Percentiles rank a stretch among this genome's conserved stretches.
Evolutionary conservation across 805 yeast genomes (phyloP).

Genomic region (Suhomyces prunicola): DNA sequence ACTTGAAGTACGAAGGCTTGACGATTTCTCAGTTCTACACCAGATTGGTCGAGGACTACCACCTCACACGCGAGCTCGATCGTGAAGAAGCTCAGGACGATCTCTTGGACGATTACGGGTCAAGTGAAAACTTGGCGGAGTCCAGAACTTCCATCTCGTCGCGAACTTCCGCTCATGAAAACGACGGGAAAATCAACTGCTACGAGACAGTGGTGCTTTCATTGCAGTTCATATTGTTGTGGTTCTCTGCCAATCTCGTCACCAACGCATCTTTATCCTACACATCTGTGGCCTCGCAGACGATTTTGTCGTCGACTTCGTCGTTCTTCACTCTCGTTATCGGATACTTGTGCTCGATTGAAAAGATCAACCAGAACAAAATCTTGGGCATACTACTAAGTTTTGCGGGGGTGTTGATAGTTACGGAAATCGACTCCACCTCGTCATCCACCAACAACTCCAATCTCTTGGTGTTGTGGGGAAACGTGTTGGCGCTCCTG

Average conservation of each 20-base stretch:
- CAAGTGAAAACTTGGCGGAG: slow-evolving; percentile 17
- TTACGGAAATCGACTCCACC: slow-evolving; percentile 64
- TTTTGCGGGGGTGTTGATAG: slow-evolving; percentile 74
- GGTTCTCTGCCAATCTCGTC: slow-evolving; percentile 88
- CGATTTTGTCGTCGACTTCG: slow-evolving; percentile 87
- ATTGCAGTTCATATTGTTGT: slow-evolving; percentile 76
- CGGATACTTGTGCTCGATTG: slow-evolving; percentile 72
- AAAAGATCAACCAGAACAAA: slow-evolving; percentile 62
- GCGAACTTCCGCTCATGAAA: slow-evolving; percentile 1
- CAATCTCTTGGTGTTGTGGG: slow-evolving; percentile 42
- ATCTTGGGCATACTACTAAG: slow-evolving; percentile 67
- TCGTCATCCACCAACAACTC: slow-evolving; percentile 26
- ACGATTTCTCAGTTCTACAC: slow-evolving; percentile 20
- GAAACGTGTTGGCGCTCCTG: slow-evolving; percentile 73
- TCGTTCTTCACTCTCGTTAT: slow-evolving; percentile 87
- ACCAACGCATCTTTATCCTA: slow-evolving; percentile 84
- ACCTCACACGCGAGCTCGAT: slow-evolving; percentile 1
- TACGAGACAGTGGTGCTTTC: slow-evolving; percentile 72
- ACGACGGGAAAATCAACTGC: slow-evolving; percentile 32
- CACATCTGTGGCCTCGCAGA: slow-evolving; percentile 92
- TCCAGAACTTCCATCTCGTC: slow-evolving; percentile 3
- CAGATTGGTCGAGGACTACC: slow-evolving; percentile 22
- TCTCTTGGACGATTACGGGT: slow-evolving; percentile 19
- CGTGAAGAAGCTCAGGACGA: slow-evolving; percentile 22
- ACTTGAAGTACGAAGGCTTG: slow-evolving; percentile 31